These are phyloP conservation scores for Telopea speciosissima DNA, from an alignment of 177 flowering plant genomes.

Conservation along the genomic window DNA sequence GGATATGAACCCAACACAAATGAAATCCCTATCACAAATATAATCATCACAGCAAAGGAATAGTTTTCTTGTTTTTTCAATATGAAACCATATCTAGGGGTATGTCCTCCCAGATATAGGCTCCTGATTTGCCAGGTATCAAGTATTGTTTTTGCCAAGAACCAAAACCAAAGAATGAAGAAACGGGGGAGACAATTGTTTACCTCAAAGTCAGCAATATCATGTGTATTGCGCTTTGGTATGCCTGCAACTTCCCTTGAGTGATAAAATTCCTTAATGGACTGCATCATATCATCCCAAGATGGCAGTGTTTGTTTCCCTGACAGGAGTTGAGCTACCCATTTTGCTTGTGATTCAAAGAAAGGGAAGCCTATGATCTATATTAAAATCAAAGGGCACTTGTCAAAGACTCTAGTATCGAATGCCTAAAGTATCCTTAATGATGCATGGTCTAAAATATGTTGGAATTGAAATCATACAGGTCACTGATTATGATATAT, in stretches of 20 bases:
- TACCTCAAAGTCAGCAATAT: conserved; percentile 70
- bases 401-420: not conserved
- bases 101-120: too few relatives aligned
- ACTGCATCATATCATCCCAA: conserved; percentile 78
- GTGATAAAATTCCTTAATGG: conserved; percentile 65
- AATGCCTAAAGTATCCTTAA: not conserved
- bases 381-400: not conserved
- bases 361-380: conserved; percentile 84
- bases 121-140: not conserved
- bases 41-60: too few relatives aligned
- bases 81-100: too few relatives aligned
- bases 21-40: too few relatives aligned
- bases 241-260: conserved; percentile 59
- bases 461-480: not conserved
- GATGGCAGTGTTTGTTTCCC: conserved; percentile 75
- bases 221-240: conserved; percentile 78
- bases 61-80: too few relatives aligned
- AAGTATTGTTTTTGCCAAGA: not conserved
- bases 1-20: too few relatives aligned
- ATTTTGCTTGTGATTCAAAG: conserved; percentile 94
- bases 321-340: conserved; percentile 78
- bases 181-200: not conserved
- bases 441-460: not conserved
- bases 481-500: not conserved
- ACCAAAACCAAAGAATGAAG: not conserved